phyloP scores from a whole-genome alignment of 2,329 filamentous ascomycete species.

The Fonsecaea erecta region DNA sequence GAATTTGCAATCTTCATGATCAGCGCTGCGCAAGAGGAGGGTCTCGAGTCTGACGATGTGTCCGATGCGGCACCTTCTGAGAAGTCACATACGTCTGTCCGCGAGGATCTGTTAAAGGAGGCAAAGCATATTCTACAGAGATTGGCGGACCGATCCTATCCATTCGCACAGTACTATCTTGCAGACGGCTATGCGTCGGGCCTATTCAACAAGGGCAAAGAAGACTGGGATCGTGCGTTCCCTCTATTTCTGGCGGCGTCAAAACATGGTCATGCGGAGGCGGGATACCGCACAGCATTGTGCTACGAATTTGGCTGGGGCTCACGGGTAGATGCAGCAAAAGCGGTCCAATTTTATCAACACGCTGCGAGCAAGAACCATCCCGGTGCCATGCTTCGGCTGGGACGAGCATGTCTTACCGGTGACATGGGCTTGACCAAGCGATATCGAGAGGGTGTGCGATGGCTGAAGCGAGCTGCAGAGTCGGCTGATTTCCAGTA shows the following conservation, averaged over 20 bases:
- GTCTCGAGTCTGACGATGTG: slow-evolving; percentile 51
- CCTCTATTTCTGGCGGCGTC: slow-evolving; percentile 89
- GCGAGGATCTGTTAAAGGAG: slow-evolving; percentile 75
- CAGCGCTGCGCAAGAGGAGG: slow-evolving; percentile 81
- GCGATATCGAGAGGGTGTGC: slow-evolving; percentile 86
- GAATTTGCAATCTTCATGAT: slow-evolving; percentile 96
- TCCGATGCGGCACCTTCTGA: slow-evolving; percentile 48
- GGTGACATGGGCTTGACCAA: slow-evolving; percentile 85
- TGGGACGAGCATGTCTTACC: slow-evolving; percentile 86
- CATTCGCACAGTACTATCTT: slow-evolving; percentile 97
- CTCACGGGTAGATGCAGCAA: slow-evolving; percentile 82
- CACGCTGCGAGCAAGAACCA: slow-evolving; percentile 91
- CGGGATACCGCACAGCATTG: slow-evolving; percentile 86
- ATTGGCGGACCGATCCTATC: slow-evolving; percentile 84
- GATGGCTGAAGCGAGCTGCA: slow-evolving; percentile 92
- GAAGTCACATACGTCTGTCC: slow-evolving; percentile 57
- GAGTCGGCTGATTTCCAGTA: slow-evolving; percentile 91
- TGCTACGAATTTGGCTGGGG: slow-evolving; percentile 99
- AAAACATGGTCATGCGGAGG: slow-evolving; percentile 97
- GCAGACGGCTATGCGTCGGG: slow-evolving; percentile 93
- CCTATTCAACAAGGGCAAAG: slow-evolving; percentile 90
- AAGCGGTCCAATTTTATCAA: slow-evolving; percentile 91
- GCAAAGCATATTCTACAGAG: slow-evolving; percentile 87
- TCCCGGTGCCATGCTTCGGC: slow-evolving; percentile 88
- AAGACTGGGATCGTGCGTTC: slow-evolving; percentile 89